Base-by-base conservation (phyloP, 352 stramenopile species). In the Globisporangium canariense region DNA sequence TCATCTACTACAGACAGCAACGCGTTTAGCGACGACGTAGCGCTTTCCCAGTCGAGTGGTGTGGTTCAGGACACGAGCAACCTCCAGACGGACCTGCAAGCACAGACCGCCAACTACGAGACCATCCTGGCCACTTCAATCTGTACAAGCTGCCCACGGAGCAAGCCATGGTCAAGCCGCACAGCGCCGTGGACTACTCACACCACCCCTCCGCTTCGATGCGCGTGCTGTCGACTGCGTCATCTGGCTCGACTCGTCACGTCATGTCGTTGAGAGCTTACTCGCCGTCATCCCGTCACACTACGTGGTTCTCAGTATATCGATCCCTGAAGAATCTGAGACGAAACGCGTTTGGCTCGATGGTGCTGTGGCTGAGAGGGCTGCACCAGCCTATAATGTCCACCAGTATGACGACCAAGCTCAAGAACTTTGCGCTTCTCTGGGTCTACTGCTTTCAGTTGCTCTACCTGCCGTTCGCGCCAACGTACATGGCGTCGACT, bases 21-120 rank as follows among this genome's bases (percentile, higher is more conserved):
- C 34, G n/a, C 18, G 5, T 34, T 59, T 20, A 59, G 22, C 20
- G 36, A 20, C 13, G 20, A 1, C n/a, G 13, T 5, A n/a, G 2
- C 43, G 25, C n/a, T 25, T 25, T 34, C 10, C 13, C 1, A 38
- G 41, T 0, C 4, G 1, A 18, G 14, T 41, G 8, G 16, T 20
- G 41, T 47, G 41, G 20, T 47, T 14, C 47, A 52, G 14, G 41
- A 58, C 9, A 36, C 22, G 20, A 60, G 18, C 60, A 60, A 28
- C 9, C 43, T 28, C 22, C 49, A 52, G n/a, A 14, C n/a, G 14
- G 61, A 62, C 5, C 7, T 67, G 9, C 61, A 67, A 7, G 20
- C 9, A 32, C 61, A 43, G 9, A 57, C 61, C 2, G 30, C 52
- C 9, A 67, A 62, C 45, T 67, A 67, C 61, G 52, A 67, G 43